Conservation (phyloP, 441 rosid species). For the California macrophylla region DNA sequence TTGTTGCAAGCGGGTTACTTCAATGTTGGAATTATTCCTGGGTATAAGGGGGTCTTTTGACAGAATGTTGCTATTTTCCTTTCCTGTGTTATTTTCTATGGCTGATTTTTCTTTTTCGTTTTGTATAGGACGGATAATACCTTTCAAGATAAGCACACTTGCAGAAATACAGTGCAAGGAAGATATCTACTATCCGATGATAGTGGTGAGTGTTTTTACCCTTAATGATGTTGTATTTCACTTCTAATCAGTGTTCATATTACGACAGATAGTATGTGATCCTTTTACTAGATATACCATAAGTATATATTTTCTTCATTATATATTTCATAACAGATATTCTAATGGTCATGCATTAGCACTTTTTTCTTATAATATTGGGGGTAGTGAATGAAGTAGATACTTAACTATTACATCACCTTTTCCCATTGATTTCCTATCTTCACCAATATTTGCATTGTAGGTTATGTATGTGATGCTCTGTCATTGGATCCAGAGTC, state of each 20-base stretch:
- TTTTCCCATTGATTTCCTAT: slow-evolving; percentile 5
- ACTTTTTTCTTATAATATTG: neutral
- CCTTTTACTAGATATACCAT: neutral
- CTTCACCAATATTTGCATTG: slow-evolving; percentile 11
- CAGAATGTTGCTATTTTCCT: neutral
- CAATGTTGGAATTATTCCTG: neutral
- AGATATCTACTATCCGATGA: slow-evolving; percentile 77
- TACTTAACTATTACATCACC: neutral
- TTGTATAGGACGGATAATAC: slow-evolving; percentile 49
- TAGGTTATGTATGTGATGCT: slow-evolving; percentile 86
- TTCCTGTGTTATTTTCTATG: neutral
- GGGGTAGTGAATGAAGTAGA: neutral
- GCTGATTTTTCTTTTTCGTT: neutral
- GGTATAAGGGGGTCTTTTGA: neutral
- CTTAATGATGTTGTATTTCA: neutral
- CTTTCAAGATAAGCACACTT: slow-evolving; percentile 37
- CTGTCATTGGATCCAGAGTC: slow-evolving; percentile 62
- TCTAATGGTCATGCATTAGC: neutral
- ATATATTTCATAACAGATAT: neutral
- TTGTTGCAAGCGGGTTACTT: neutral
- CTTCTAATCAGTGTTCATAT: neutral
- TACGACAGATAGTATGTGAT: neutral
- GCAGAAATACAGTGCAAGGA: slow-evolving; percentile 85
- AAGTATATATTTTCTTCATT: neutral
- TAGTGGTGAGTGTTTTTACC: slow-evolving; percentile 37